These are phyloP conservation scores for Nemania sp. DNA, from an alignment of 2,329 filamentous ascomycete species.

Conservation along the genomic window DNA sequence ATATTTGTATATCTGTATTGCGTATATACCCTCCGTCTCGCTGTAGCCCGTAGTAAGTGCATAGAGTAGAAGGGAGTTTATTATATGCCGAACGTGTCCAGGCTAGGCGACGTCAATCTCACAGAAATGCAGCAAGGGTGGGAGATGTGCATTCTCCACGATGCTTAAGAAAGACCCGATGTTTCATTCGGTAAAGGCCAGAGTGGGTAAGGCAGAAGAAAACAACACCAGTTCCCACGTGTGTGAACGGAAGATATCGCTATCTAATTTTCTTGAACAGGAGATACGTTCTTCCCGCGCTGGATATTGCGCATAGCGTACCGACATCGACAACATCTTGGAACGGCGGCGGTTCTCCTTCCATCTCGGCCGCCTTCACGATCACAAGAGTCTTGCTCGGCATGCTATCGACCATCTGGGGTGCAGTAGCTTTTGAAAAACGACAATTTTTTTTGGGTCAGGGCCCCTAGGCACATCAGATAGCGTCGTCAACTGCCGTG, in stretches of 20 bases:
- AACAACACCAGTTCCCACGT: constrained; percentile 24
- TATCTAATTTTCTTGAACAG: not conserved
- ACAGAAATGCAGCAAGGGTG: constrained; percentile 17
- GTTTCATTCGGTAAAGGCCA: constrained; percentile 36
- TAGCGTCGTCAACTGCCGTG: constrained; percentile 24
- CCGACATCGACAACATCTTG: constrained; percentile 31
- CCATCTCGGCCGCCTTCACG: constrained; percentile 29
- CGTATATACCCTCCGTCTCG: constrained; percentile 1
- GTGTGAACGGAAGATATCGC: constrained; percentile 1
- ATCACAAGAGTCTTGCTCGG: constrained; percentile 16
- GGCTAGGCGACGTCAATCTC: constrained; percentile 23
- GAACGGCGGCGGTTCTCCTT: constrained; percentile 32
- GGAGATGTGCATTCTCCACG: constrained; percentile 28
- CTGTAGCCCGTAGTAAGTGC: not conserved
- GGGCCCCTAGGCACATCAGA: constrained; percentile 14
- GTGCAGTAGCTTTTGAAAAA: constrained; percentile 23
- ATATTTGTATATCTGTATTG: constrained; percentile 7
- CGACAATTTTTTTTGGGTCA: constrained; percentile 20
- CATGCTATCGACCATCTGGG: constrained; percentile 24
- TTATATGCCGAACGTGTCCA: constrained; percentile 18
- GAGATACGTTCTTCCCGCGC: constrained; percentile 5
- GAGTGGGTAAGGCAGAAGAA: constrained; percentile 16
- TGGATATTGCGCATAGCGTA: constrained; percentile 20
- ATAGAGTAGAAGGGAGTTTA: constrained; percentile 11
- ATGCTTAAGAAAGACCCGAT: constrained; percentile 36